These are phyloP conservation scores for Xanthoconium stramineum DNA, from an alignment of 768 basidiomycete species.

Conservation along the genomic window DNA sequence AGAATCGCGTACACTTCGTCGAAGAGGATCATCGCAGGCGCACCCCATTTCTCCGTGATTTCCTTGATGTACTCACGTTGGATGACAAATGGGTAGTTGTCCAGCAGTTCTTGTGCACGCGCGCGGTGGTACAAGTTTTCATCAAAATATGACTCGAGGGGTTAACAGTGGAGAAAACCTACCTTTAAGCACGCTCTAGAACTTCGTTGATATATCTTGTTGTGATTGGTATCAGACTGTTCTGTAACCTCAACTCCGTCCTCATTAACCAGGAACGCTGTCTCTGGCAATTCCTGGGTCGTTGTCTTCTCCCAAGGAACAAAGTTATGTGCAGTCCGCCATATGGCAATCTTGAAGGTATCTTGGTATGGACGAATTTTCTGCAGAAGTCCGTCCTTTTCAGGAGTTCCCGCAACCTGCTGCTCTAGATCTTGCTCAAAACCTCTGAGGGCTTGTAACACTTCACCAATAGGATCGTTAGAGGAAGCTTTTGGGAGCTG, in stretches of 20 bases:
- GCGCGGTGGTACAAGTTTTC: slow-evolving; percentile 43
- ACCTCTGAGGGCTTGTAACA: slow-evolving; percentile 42
- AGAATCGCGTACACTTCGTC: slow-evolving; percentile 37
- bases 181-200: slow-evolving; percentile 45
- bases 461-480: slow-evolving; percentile 51
- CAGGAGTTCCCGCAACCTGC: slow-evolving; percentile 53
- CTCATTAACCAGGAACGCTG: slow-evolving; percentile 39
- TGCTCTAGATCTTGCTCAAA: slow-evolving; percentile 46
- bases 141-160: too few species aligned
- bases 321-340: slow-evolving; percentile 55
- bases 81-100: slow-evolving; percentile 62
- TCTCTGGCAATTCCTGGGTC: slow-evolving; percentile 1
- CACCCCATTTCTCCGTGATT: slow-evolving; percentile 46
- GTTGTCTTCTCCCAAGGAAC: slow-evolving; percentile 40
- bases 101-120: slow-evolving; percentile 67
- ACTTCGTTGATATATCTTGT: slow-evolving; percentile 50
- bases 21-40: slow-evolving; percentile 47
- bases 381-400: slow-evolving; percentile 53
- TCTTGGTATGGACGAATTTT: slow-evolving; percentile 47
- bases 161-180: slow-evolving; percentile 16
- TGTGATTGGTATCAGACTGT: neutral
- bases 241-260: slow-evolving; percentile 26
- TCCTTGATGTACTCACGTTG: slow-evolving; percentile 46
- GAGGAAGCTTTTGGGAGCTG: slow-evolving; percentile 54
- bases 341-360: slow-evolving; percentile 46